A percentile compares a stretch with the other conserved stretches of the same genome.
phyloP scores from a whole-genome alignment of 1,284 basidiomycete genomes.

The Kalmanozyma brasiliensis region DNA sequence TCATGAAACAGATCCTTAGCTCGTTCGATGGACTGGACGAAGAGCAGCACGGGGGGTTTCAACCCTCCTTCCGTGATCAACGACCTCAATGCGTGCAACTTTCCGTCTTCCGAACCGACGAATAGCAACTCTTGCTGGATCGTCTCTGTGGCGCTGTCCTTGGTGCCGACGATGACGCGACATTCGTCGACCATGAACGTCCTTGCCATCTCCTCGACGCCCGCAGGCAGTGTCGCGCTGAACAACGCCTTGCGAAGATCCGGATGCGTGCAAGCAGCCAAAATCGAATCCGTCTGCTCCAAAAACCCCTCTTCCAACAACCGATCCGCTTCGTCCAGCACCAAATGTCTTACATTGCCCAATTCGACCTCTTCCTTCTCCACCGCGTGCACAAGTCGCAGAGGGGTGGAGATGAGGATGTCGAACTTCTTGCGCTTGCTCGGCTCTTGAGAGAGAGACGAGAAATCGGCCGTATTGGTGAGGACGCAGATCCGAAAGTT shows the following conservation, averaged over 20 bases:
- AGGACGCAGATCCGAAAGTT: slow-evolving; percentile 58
- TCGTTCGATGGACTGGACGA: slow-evolving; percentile 90
- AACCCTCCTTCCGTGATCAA: slow-evolving; percentile 82
- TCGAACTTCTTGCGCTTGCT: slow-evolving; percentile 54
- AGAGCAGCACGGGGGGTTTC: slow-evolving; percentile 90
- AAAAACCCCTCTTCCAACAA: slow-evolving; percentile 89
- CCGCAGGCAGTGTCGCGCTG: slow-evolving; percentile 91
- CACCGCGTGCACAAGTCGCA: slow-evolving; percentile 63
- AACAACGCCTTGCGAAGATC: slow-evolving; percentile 87
- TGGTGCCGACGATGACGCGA: slow-evolving; percentile 69
- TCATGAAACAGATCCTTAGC: slow-evolving; percentile 90
- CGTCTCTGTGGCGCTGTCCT: slow-evolving; percentile 81
- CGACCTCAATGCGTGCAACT: slow-evolving; percentile 81
- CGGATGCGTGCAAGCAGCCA: slow-evolving; percentile 81
- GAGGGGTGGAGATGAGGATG: slow-evolving; percentile 63
- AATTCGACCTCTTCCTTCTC: slow-evolving; percentile 61
- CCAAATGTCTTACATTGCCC: slow-evolving; percentile 53
- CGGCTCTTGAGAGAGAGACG: slow-evolving; percentile 27
- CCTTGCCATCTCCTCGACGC: slow-evolving; percentile 86
- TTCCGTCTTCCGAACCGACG: slow-evolving; percentile 90
- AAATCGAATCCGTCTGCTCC: slow-evolving; percentile 86
- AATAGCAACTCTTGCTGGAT: slow-evolving; percentile 89
- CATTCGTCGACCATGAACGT: slow-evolving; percentile 74
- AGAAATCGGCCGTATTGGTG: slow-evolving; percentile 47
- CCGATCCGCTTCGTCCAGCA: slow-evolving; percentile 66